Evolutionary conservation across 2,329 filamentous ascomycete species (phyloP), one percentile per base, ranked within the genome.

Genomic region (Aspergillus fijiensis): DNA sequence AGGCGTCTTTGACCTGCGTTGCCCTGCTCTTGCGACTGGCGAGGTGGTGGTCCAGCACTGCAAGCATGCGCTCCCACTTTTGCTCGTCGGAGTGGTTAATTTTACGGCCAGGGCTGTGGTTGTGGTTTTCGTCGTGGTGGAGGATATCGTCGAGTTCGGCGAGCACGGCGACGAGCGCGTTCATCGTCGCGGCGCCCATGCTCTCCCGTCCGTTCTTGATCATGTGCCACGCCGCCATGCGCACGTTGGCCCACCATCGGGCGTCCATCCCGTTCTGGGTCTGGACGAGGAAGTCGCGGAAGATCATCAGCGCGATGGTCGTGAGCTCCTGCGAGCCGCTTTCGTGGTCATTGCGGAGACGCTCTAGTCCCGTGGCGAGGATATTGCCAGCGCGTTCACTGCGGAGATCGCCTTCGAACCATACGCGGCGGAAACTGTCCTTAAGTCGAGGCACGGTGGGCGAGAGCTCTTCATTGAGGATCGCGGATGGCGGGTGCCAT

Each of bases 141-240:
- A 52, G 10, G 75, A 66, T 49, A 64, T 73, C 25, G 50, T 69
- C 57, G 33, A 72, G 63, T 45, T 67, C 66, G 45, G 65, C 59
- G 12, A 76, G 57, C 1, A 72, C 61, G 2, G 56, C 51, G 3
- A 73, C 51, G 27, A 74, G 56, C 19, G 69, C 67, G 58, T 70
- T 73, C 45, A 85, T 76, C 29, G 88, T 85, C 1, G 86, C 82
- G 0, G 86, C 83, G 1, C 82, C 82, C 86, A 89, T 89, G 69
- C 83, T 87, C 63, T 87, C 85, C n/a, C 86, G 81, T 0, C 86
- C 85, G 57, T 87, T 86, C 67, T 87, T 87, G 72, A 84, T 85
- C 1, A 90, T 74, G 70, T 88, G 84, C 83, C 87, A 89, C 2
- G 81, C 84, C 2, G 78, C 79, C 75, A 84, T 80, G 14, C 84